Evolutionary conservation across 2,329 filamentous ascomycete genomes (phyloP), one percentile per base, ranked within the genome.

Genomic region (Cladobotryum protrusum): DNA sequence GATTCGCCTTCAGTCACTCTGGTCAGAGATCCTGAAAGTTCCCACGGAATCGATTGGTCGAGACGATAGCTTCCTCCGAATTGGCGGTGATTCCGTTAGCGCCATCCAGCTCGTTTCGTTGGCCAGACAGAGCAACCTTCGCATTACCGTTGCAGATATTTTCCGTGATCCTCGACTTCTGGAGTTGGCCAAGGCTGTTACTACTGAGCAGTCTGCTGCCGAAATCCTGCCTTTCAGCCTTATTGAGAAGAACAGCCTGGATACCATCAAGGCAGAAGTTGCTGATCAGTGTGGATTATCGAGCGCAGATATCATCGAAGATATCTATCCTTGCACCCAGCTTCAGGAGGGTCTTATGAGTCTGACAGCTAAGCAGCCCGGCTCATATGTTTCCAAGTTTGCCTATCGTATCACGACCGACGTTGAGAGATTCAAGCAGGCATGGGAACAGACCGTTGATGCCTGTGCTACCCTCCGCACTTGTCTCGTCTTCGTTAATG

Each of bases 351-450:
- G 57, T 17, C 44, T 59, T 8, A 57, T 59, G 54, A 62, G 65
- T 0, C 55, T 69, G 3, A 60, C 67, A 1, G 57, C 56, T 35
- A 61, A 60, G 29, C 57, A 64, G n/a, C 41, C 54, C 1, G 67
- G 64, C 1, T 63, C 63, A 1, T 72, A 72, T 42, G 58, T 70
- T 13, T 29, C 61, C 39, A 52, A 52, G 18, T 55, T 65, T 8
- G 35, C 55, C 1, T 32, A 33, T 4, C 20, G 57, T 12, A 34
- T 59, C 39, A 48, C 17, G 45, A 45, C 14, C 9, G 55, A 63
- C 3, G 13, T 60, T 34, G 44, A 43, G 6, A 47, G 46, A 2
- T 64, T 67, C 49, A 59, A 59, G 50, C 43, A 56, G 1, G 61
- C 63, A 3, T 67, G 63, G 64, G 54, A 47, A 9, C 20, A 32